Percentiles rank a stretch among this genome's conserved stretches.
phyloP scores from a whole-genome alignment of 257 asterid genomes.

The Rauvolfia tetraphylla region DNA sequence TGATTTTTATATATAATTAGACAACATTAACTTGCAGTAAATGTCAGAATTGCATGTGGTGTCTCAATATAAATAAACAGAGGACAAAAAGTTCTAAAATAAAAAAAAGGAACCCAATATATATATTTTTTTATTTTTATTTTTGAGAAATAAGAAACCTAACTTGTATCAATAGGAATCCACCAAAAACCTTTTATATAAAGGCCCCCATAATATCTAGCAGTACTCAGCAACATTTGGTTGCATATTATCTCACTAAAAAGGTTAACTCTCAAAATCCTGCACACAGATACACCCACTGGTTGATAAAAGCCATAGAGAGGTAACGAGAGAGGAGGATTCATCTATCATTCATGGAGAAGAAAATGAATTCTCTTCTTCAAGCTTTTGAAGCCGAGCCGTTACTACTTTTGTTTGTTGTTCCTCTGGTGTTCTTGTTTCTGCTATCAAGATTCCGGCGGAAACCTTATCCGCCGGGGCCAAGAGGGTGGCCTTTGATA shows the following conservation, averaged over 20 bases:
- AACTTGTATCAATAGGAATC: not conserved
- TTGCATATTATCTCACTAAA: not conserved
- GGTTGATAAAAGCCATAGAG: too few relatives aligned
- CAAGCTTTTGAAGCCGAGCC: slow-evolving; percentile 21
- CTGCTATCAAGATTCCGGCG: slow-evolving; percentile 32
- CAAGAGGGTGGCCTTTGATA: slow-evolving; percentile 69
- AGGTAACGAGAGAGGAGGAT: not conserved
- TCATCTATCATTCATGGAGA: slow-evolving; percentile 8
- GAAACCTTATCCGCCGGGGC: slow-evolving; percentile 79
- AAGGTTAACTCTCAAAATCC: not conserved
- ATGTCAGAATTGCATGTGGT: too few relatives aligned
- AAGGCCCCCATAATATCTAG: slow-evolving; percentile 1
- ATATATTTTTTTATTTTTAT: too few relatives aligned
- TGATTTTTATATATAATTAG: too few relatives aligned
- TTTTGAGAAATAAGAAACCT: too few relatives aligned
- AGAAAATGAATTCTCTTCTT: slow-evolving; percentile 11
- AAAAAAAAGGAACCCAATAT: too few relatives aligned
- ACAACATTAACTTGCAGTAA: too few relatives aligned
- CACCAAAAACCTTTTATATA: slow-evolving; percentile 13
- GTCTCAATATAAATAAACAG: too few relatives aligned
- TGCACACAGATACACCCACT: not conserved
- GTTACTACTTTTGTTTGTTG: slow-evolving; percentile 21
- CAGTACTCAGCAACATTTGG: slow-evolving; percentile 16
- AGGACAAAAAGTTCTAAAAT: too few relatives aligned
- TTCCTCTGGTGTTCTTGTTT: slow-evolving; percentile 26